Percentiles rank a stretch among this genome's conserved stretches.
Evolutionary conservation across 306 rosid genomes (phyloP).

Genomic region (Oemleria cerasiformis): DNA sequence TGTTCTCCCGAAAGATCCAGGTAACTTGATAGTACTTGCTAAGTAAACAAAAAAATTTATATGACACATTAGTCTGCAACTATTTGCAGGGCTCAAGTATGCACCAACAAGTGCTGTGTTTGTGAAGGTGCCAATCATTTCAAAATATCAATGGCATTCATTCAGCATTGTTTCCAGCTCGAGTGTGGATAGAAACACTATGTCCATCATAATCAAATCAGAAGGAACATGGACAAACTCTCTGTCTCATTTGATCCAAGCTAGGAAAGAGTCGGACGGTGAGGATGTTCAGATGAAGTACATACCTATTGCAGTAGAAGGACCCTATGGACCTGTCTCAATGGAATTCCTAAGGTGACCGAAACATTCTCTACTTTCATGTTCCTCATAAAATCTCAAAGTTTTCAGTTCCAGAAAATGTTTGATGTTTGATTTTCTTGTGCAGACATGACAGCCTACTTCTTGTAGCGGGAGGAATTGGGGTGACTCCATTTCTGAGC

Average conservation of each 20-base stretch:
- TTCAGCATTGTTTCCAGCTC: conserved; percentile 87
- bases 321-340: conserved; percentile 88
- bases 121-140: conserved; percentile 76
- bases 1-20: conserved; percentile 69
- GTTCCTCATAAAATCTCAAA: no score
- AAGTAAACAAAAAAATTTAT: neutral
- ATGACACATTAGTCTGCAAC: conserved; percentile 14
- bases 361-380: neutral
- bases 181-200: conserved; percentile 41
- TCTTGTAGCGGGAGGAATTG: conserved; percentile 86
- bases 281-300: conserved; percentile 41
- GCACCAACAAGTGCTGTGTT: conserved; percentile 75
- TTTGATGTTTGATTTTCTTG: neutral
- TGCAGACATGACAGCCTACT: conserved; percentile 79
- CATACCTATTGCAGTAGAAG: conserved; percentile 75
- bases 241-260: conserved; percentile 53
- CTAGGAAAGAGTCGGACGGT: conserved; percentile 39
- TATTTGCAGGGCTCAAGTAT: conserved; percentile 63
- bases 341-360: conserved; percentile 59
- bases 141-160: conserved; percentile 86
- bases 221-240: conserved; percentile 84
- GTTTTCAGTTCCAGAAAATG: no score
- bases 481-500: conserved; percentile 85
- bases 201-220: conserved; percentile 65
- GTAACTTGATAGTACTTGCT: conserved; percentile 28